A percentile compares a stretch with the other conserved stretches of the same genome.
These are phyloP conservation scores for Xylaria arbuscula DNA, from an alignment of 2,329 filamentous ascomycete species.

Conservation along the genomic window DNA sequence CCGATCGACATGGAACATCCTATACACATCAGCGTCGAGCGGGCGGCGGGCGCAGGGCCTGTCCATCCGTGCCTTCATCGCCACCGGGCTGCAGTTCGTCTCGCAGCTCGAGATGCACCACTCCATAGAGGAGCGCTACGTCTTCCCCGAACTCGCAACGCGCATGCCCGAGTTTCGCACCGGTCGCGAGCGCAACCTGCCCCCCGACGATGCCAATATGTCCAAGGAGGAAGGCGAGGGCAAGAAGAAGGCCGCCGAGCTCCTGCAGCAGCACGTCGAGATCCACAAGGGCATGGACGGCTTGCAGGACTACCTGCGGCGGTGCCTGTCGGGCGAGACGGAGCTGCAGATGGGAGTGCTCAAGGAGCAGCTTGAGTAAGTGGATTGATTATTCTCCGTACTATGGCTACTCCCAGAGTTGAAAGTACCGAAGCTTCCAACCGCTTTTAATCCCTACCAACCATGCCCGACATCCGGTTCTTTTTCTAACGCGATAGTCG, in stretches of 20 bases:
- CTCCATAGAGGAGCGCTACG: conserved; percentile 81
- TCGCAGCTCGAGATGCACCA: conserved; percentile 81
- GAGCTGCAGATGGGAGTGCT: conserved; percentile 69
- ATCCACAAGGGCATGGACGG: conserved; percentile 82
- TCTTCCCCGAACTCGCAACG: conserved; percentile 81
- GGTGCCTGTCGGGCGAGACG: conserved; percentile 71
- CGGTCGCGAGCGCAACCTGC: conserved; percentile 35
- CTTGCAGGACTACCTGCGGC: conserved; percentile 72
- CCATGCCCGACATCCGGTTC: background rate
- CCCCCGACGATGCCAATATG: background rate
- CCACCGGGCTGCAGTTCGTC: conserved; percentile 75
- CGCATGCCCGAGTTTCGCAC: conserved; percentile 81
- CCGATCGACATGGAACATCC: conserved; percentile 75
- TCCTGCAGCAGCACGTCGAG: conserved; percentile 78
- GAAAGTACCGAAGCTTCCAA: background rate
- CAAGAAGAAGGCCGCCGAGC: conserved; percentile 62
- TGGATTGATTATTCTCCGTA: background rate
- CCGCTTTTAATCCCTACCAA: background rate
- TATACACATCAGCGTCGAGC: conserved; percentile 73
- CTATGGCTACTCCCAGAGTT: no score
- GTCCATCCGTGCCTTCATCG: conserved; percentile 75
- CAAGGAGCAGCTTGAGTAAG: conserved; percentile 57
- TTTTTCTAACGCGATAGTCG: background rate
- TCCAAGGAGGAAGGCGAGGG: conserved; percentile 34
- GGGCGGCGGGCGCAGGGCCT: conserved; percentile 70